Base-by-base conservation (phyloP, 345 rosid genomes). In the Nasturtium officinale region DNA sequence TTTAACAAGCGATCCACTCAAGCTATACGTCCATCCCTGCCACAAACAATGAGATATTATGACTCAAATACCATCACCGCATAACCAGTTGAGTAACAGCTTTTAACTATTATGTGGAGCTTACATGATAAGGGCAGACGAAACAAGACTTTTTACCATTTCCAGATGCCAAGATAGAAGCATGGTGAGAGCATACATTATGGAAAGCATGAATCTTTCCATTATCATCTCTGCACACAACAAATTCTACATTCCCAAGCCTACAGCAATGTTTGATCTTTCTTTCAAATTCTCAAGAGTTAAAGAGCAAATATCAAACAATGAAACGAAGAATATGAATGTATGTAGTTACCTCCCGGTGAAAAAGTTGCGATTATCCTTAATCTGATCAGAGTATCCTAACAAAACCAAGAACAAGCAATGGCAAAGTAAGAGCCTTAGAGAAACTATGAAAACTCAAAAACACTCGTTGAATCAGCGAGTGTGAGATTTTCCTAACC, bases 141-240 rank as follows among this genome's bases (percentile, higher is more conserved):
- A 90, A 89, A 77, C 98, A 89, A 45, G 96, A 83, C 62, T 78
- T 90, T 33, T 76, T 80, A 55, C 98, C 97, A 63, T 74, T 74
- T 67, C 96, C 98, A 30, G 84, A 79, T 0, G 90, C 92, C 74
- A 93, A 87, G 77, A 93, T 81, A 55, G 96, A 86, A 20, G 96
- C 97, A 77, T 89, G 98, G 68, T 93, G 98, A 56, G 97, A 86
- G 65, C 98, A 90, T 16, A 90, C 98, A 75, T 93, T 93, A 72
- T 93, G 97, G 76, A 89, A 90, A 62, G 91, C 97, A 61, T 28
- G 79, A 58, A 90, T 40, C 77, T 82, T 81, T 7, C 96, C 96
- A 42, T 75, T 54, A 20, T 84, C 96, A 78, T 89, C 92, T 56
- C 88, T 77, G 57, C 97, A 93, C 53, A 93, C 96, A 70, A 90